Base-by-base conservation (phyloP, 257 asterid genomes). In the Solanum bukasovii region DNA sequence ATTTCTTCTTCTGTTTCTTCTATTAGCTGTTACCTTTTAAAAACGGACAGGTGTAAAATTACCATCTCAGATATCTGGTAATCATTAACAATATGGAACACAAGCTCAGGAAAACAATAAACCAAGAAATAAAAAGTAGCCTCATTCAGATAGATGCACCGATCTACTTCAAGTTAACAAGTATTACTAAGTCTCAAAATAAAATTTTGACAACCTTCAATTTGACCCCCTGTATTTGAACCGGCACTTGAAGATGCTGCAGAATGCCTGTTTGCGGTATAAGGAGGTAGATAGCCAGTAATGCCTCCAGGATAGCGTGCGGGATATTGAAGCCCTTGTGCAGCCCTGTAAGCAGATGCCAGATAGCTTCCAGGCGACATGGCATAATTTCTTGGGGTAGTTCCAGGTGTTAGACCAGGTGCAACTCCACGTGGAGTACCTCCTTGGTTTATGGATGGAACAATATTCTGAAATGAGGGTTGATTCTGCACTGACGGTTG, bases 181-280 rank as follows among this genome's bases (percentile, higher is more conserved):
- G 85, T 27, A 11, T 44, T 81, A 81, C 25, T 44, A 46, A 79
- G 49, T 14, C 40, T 81, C 67, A 81, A 81, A 27, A 44, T 81
- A 81, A 87, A 42, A 33, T 56, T 89, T 63, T 82, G 83, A 82
- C 91, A 87, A 94, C 99, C 99, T 96, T 94, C 99, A 87, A 90
- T 90, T 87, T 96, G 99, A 79, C 93, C 95, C 78, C 94, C 95
- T 18, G 96, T 92, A 88, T 93, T 91, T 81, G 94, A 65, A 46
- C 87, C 90, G 95, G 92, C 95, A 92, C 96, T 93, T 88, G 98
- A 95, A 94, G 98, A 93, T 93, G 95, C 95, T 92, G 95, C 98
- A 88, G 96, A 86, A 59, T 89, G 95, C 88, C 91, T 92, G 92
- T 89, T 91, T 90, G 94, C 90, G 63, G 91, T 90, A 65, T 92